Base-by-base conservation (phyloP, 352 stramenopile genomes). In the Phytophthora citricola region DNA sequence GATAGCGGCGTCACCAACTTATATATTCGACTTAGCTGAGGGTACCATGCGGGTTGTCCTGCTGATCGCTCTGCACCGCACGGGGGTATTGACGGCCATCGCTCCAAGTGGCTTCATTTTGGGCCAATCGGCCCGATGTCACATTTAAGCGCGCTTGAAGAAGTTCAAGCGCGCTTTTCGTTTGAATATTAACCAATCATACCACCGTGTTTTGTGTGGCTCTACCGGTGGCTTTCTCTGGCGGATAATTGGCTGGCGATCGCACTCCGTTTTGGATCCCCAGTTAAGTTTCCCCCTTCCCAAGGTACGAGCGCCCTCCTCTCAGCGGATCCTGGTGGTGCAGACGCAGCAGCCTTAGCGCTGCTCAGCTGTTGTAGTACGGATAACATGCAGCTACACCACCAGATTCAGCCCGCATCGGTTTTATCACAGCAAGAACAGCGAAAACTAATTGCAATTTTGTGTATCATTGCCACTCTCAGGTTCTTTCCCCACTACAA, bases 241-340 rank as follows among this genome's bases (percentile, higher is more conserved):
- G 17, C 41, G 31, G 29, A 63, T 68, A 62, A 64, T 75, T 75
- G 67, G 55, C 55, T 45, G 58, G 57, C 48, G 57, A 58, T 10
- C 57, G 56, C 64, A 51, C 38, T 64, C 53, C 22, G 44, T 61
- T 73, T 70, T 63, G 52, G 65, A 73, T 73, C 67, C 24, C 64
- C 69, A 76, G 64, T 76, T 74, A 66, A 74, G 73, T 73, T 76
- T 77, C 51, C 65, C 66, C 69, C 59, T 74, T 72, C 63, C 47
- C 60, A 76, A 82, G 71, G 74, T 82, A 82, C 67, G 74, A 71
- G 51, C 31, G 20, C 9, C 15, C 27, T 58, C 45, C 20, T 14
- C 27, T 32, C n/a, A 27, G 51, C 9, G 24, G 45, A 41, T 55
- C 46, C 24, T 66, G 60, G 57, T 49, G 56, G 44, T 75, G 32